Evolutionary conservation across 169 alveolate species (phyloP).

Genomic region (Perkinsus chesapeaki): DNA sequence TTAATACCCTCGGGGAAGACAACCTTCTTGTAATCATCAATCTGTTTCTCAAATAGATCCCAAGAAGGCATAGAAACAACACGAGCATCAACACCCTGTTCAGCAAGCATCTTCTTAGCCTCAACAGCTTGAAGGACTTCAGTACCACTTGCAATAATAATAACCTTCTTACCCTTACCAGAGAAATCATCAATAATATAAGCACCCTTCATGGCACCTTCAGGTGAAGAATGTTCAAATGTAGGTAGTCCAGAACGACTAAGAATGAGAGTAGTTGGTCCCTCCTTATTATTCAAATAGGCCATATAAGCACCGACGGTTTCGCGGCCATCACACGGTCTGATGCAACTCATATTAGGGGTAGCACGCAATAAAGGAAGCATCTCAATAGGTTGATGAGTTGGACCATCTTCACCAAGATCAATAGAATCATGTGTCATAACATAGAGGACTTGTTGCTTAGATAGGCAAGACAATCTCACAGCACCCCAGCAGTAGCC

Average conservation of each 20-base stretch:
- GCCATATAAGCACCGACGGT: conserved; percentile 43
- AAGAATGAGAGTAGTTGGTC: conserved; percentile 30
- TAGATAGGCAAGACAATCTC: conserved; percentile 50
- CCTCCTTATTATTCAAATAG: conserved; percentile 23
- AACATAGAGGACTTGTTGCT: conserved; percentile 45
- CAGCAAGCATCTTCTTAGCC: conserved; percentile 37
- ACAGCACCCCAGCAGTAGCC: conserved; percentile 59
- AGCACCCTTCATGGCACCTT: conserved; percentile 52
- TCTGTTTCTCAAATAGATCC: conserved; percentile 52
- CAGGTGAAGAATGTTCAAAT: conserved; percentile 38
- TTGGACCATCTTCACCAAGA: conserved; percentile 69
- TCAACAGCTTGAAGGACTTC: conserved; percentile 51
- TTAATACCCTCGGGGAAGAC: conserved; percentile 29
- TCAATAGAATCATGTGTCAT: conserved; percentile 67
- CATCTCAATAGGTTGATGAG: conserved; percentile 70
- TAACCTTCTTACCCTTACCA: conserved; percentile 31
- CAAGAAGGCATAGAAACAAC: conserved; percentile 63
- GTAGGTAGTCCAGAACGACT: conserved; percentile 44
- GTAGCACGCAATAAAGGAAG: conserved; percentile 40
- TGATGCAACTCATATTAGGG: conserved; percentile 43
- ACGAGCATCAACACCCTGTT: conserved; percentile 44
- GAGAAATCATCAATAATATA: conserved; percentile 46
- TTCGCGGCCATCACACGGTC: conserved; percentile 65
- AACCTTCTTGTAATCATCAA: conserved; percentile 32
- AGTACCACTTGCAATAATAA: conserved; percentile 48